Evolutionary conservation across 345 rosid genomes (phyloP).

Genomic region (Aurinia saxatilis): DNA sequence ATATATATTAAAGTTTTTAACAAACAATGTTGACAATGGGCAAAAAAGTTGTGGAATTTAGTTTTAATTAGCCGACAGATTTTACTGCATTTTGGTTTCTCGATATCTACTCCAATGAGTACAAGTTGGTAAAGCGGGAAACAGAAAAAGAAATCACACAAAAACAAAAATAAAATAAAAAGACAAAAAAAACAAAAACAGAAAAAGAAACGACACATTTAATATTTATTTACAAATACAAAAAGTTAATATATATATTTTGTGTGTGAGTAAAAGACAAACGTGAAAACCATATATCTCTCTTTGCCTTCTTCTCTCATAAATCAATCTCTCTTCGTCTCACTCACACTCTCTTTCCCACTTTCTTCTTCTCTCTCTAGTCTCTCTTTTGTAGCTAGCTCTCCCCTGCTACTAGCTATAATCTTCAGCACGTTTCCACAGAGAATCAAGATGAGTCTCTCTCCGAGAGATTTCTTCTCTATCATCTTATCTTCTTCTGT

Average conservation of each 20-base stretch:
- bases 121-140: slow-evolving; percentile 28
- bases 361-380: background rate
- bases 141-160: slow-evolving; percentile 19
- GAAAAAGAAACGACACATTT: background rate
- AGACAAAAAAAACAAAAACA: background rate
- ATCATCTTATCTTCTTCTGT: slow-evolving; percentile 23
- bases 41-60: slow-evolving; percentile 14
- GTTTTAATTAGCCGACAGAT: slow-evolving; percentile 17
- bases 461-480: slow-evolving; percentile 19
- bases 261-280: slow-evolving; percentile 36
- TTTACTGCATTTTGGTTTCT: slow-evolving; percentile 29
- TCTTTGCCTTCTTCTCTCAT: slow-evolving; percentile 22
- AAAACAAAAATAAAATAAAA: background rate
- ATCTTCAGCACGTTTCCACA: slow-evolving; percentile 16
- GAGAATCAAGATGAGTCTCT: slow-evolving; percentile 31
- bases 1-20: background rate
- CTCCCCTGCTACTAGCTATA: slow-evolving; percentile 10
- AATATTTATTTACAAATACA: background rate
- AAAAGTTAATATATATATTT: background rate
- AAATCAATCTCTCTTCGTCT: slow-evolving; percentile 29
- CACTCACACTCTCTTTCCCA: slow-evolving; percentile 3
- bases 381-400: slow-evolving; percentile 21
- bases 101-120: slow-evolving; percentile 26
- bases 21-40: slow-evolving; percentile 10
- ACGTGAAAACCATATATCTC: slow-evolving; percentile 45